Percentiles rank a stretch among this genome's conserved stretches.
These are phyloP conservation scores for Penicillium sp. DNA, from an alignment of 2,329 filamentous ascomycete species.

Conservation along the genomic window DNA sequence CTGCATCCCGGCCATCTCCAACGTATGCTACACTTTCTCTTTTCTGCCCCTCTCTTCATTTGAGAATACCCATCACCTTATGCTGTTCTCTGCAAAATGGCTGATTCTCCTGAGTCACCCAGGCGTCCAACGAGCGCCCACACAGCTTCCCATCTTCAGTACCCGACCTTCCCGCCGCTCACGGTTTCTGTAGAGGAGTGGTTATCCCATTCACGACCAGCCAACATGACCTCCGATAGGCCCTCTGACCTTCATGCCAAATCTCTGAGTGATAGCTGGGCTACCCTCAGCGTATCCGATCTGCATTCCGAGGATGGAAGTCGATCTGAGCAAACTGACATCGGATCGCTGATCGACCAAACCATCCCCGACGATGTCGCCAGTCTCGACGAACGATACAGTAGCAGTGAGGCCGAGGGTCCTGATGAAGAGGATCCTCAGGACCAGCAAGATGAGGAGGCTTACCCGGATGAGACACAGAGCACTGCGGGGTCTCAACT, in stretches of 20 bases:
- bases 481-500: conserved; percentile 29
- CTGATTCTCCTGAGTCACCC: conserved; percentile 36
- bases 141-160: conserved; percentile 33
- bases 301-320: conserved; percentile 44
- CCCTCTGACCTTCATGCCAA: conserved; percentile 25
- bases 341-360: conserved; percentile 42
- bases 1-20: conserved; percentile 11
- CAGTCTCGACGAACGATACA: conserved; percentile 41
- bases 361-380: conserved; percentile 43
- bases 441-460: conserved; percentile 25
- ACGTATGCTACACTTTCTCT: conserved; percentile 11
- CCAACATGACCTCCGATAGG: conserved; percentile 38
- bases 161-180: conserved; percentile 40
- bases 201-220: conserved; percentile 40
- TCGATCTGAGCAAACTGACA: conserved; percentile 43
- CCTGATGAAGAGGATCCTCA: conserved; percentile 31
- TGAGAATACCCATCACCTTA: not conserved
- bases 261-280: conserved; percentile 46
- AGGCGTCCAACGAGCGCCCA: conserved; percentile 28
- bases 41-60: not conserved
- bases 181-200: conserved; percentile 40
- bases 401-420: conserved; percentile 34
- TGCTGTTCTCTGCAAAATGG: conserved; percentile 24
- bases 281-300: conserved; percentile 43
- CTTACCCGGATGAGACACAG: conserved; percentile 21